Conservation (phyloP, 352 stramenopile genomes). For the Phytophthora nicotianae region DNA sequence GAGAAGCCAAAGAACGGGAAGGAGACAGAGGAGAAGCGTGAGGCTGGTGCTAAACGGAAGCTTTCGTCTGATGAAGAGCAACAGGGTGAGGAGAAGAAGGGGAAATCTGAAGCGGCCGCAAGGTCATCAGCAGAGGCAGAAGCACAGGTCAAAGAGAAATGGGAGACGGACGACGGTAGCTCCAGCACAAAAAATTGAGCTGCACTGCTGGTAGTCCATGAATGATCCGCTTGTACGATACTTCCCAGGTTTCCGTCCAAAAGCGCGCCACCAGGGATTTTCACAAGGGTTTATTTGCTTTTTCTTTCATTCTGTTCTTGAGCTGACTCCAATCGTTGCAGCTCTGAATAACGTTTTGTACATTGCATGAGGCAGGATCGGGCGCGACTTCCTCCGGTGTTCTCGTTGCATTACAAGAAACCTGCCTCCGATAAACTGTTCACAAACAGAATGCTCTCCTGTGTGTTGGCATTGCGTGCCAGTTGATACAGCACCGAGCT, state of each 20-base stretch:
- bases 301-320: conserved; percentile 27
- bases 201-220: conserved; percentile 5
- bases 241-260: not conserved
- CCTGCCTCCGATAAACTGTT: conserved; percentile 89
- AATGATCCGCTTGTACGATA: conserved; percentile 32
- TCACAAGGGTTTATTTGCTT: conserved; percentile 33
- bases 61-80: conserved; percentile 27
- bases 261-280: conserved; percentile 6
- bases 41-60: conserved; percentile 37
- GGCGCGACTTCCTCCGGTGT: conserved; percentile 1
- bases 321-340: conserved; percentile 32
- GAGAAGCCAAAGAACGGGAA: conserved; percentile 14
- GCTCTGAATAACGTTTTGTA: conserved; percentile 38
- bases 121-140: conserved; percentile 18
- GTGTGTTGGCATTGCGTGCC: conserved; percentile 85
- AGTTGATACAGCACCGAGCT: conserved; percentile 85
- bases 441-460: conserved; percentile 90
- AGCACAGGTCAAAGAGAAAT: conserved; percentile 13
- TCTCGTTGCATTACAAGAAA: conserved; percentile 57
- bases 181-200: conserved; percentile 18
- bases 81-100: conserved; percentile 36
- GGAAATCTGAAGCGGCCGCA: conserved; percentile 22
- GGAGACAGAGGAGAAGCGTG: conserved; percentile 22
- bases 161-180: conserved; percentile 5
- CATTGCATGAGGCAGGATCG: conserved; percentile 19